A percentile compares a stretch with the other conserved stretches of the same genome.
These are phyloP conservation scores for Fraxinus velutina DNA, from an alignment of 305 asterid genomes.

Conservation along the genomic window DNA sequence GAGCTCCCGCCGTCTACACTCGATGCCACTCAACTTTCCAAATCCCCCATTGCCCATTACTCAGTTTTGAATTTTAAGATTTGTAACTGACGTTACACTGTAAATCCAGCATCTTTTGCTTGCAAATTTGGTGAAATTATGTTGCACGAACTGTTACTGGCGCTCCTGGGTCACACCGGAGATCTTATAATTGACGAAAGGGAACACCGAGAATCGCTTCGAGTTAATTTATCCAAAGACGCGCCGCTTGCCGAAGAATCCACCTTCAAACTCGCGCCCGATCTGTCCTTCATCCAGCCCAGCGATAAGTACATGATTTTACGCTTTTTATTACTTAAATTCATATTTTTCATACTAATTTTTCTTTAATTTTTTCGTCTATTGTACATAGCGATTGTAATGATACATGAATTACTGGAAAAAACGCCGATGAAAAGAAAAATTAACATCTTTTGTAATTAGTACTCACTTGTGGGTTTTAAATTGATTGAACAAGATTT, in stretches of 20 bases:
- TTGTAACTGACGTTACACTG: neutral
- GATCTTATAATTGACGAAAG: conserved; percentile 88
- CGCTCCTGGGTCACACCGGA: conserved; percentile 91
- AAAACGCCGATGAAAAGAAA: neutral
- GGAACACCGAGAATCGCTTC: conserved; percentile 48
- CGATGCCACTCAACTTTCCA: neutral
- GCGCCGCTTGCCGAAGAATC: conserved; percentile 69
- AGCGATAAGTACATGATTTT: conserved; percentile 59
- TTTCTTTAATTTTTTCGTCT: neutral
- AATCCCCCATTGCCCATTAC: neutral
- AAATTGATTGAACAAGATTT: neutral
- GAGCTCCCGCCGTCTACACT: neutral
- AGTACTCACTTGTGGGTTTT: neutral
- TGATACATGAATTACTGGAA: neutral
- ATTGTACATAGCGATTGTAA: neutral
- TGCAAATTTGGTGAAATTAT: conserved; percentile 23
- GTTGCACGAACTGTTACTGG: conserved; percentile 89
- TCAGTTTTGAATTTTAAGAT: neutral
- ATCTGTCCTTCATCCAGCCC: conserved; percentile 72
- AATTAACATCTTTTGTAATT: neutral
- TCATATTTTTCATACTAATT: neutral
- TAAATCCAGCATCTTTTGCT: neutral
- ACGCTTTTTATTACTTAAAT: neutral
- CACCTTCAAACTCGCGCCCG: conserved; percentile 87
- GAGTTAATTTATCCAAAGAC: conserved; percentile 47